phyloP scores from a whole-genome alignment of 805 yeast species.

The Nakazawaea molendinolei region DNA sequence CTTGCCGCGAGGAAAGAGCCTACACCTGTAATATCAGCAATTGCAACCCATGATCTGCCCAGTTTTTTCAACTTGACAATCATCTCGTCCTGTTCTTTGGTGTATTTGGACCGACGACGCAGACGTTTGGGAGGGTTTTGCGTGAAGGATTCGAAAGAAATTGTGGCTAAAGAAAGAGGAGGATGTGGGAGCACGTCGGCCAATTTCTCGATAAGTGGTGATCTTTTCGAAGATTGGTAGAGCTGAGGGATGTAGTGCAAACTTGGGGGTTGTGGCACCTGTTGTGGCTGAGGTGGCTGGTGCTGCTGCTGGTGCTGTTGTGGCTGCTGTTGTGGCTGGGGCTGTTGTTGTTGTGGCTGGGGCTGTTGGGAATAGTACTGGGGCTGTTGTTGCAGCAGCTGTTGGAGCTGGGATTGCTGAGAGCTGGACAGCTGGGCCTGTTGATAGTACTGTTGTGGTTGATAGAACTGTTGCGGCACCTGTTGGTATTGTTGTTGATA shows the following conservation, averaged over 20 bases:
- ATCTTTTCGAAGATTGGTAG: slow-evolving; percentile 1
- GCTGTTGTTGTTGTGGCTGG: slow-evolving; percentile 4
- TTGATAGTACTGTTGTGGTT: not conserved
- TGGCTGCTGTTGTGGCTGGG: slow-evolving; percentile 6
- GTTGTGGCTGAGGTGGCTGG: slow-evolving; percentile 9
- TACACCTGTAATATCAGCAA: slow-evolving; percentile 57
- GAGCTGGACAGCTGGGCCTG: not conserved
- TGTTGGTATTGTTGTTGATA: slow-evolving; percentile 2
- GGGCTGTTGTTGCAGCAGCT: slow-evolving; percentile 1
- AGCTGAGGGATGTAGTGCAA: slow-evolving; percentile 2
- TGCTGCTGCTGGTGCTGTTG: slow-evolving; percentile 1
- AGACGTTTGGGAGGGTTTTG: slow-evolving; percentile 41
- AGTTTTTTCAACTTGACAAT: slow-evolving; percentile 54
- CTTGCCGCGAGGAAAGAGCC: slow-evolving; percentile 68
- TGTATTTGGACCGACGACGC: slow-evolving; percentile 61
- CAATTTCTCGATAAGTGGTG: slow-evolving; percentile 12
- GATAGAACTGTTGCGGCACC: slow-evolving; percentile 4
- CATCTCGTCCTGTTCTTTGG: slow-evolving; percentile 59
- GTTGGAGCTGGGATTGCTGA: not conserved
- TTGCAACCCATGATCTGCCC: slow-evolving; percentile 69
- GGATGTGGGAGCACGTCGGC: slow-evolving; percentile 34
- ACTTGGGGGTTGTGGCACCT: slow-evolving; percentile 4
- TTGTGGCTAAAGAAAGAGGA: slow-evolving; percentile 36
- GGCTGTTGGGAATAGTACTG: slow-evolving; percentile 1
- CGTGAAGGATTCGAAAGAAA: slow-evolving; percentile 35